Evolutionary conservation across 345 rosid species (phyloP).

Genomic region (Populus ilicifolia): DNA sequence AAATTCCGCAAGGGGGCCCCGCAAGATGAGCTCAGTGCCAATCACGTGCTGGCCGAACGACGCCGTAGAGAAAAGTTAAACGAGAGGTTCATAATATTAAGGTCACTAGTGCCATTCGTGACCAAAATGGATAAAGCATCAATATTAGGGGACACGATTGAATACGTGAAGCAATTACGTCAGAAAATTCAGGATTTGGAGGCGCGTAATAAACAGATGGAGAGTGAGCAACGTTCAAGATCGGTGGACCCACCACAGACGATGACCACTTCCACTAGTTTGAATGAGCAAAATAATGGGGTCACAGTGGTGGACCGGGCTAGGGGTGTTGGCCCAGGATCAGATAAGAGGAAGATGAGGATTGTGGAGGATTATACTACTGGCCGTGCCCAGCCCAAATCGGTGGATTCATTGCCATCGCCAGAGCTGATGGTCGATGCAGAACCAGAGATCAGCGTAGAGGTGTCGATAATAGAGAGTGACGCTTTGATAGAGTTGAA

Average conservation of each 20-base stretch:
- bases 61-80: constrained; percentile 94
- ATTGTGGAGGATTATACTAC: constrained; percentile 33
- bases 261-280: constrained; percentile 11
- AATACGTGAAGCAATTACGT: constrained; percentile 81
- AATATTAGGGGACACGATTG: constrained; percentile 89
- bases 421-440: neutral
- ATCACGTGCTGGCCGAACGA: constrained; percentile 89
- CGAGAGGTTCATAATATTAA: constrained; percentile 68
- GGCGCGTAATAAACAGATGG: constrained; percentile 42
- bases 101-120: constrained; percentile 90
- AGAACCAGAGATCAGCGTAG: constrained; percentile 37
- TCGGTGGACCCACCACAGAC: constrained; percentile 30
- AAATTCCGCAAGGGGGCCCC: constrained; percentile 41
- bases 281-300: constrained; percentile 39
- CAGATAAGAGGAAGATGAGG: constrained; percentile 55
- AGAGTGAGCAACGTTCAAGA: constrained; percentile 41
- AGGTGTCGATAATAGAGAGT: constrained; percentile 91
- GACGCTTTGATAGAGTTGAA: constrained; percentile 79
- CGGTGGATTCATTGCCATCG: constrained; percentile 25
- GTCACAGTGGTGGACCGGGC: constrained; percentile 28
- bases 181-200: constrained; percentile 82
- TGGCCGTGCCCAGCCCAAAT: constrained; percentile 42
- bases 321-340: constrained; percentile 22
- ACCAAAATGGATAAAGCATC: constrained; percentile 99
- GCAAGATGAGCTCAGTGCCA: constrained; percentile 75